Evolutionary conservation across 768 basidiomycete genomes (phyloP), one percentile per base, ranked within the genome.

Genomic region (Erythrobasidium yunnanense): DNA sequence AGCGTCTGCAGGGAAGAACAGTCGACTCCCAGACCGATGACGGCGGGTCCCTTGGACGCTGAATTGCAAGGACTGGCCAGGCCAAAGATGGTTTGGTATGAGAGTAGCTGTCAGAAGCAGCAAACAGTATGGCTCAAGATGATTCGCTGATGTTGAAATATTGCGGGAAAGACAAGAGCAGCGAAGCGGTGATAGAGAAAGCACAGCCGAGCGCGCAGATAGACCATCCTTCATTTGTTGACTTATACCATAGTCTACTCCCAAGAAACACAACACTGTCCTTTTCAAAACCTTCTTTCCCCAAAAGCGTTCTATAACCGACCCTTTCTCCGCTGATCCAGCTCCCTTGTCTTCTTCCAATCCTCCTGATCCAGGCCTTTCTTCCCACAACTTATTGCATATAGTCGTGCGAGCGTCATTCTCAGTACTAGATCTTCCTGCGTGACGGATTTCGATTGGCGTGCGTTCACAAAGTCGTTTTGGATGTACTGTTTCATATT

Each of bases 371-470:
- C 60, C 27, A 75, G 65, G 50, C 52, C 38, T 0, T 22, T 17
- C 29, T 66, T 55, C n/a, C 73, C 73, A 5, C 46, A 20, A 22
- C 69, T 70, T 4, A 72, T 66, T 0, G 73, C 70, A 8, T 74
- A 55, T 27, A 74, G 42, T 33, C 74, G 58, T 0, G 71, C 70
- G 17, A 71, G 67, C n/a, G 69, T 70, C 71, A 75, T 74, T 6
- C 73, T 58, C 62, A 73, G 65, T 32, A 71, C 55, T 1, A 75
- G 67, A 34, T 73, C 71, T 56, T 75, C 74, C 25, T 72, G 73
- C 22, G 70, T 60, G 49, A 74, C 68, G 8, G 51, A 67, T n/a
- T 68, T 68, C n/a, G 57, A 22, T 65, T 68, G n/a, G 55, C 70
- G 29, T 2, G 71, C 66, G n/a, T 56, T 54, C 38, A 74, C 69